Evolutionary conservation across 2,329 filamentous ascomycete species (phyloP), one percentile per base, ranked within the genome.

Genomic region (Cladosporium sphaerospermum): DNA sequence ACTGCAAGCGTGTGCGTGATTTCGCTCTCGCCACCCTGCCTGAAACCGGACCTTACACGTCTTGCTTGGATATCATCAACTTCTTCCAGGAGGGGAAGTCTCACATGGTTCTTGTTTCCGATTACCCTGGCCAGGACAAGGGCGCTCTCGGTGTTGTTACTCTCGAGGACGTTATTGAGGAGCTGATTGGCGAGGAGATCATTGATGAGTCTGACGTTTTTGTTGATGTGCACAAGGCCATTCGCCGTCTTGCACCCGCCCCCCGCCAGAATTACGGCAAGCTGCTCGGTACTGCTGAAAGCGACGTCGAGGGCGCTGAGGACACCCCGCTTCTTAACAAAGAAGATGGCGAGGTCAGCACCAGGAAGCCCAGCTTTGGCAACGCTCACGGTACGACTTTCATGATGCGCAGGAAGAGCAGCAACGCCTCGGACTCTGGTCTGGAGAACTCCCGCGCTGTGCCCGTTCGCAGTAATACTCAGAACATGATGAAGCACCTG

Each of bases 51-150:
- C 89, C 93, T 0, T 89, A 96, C 67, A 99, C 93, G 0, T 96
- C 91, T 73, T 99, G 93, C 68, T 74, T 99, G 53, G 93, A 99
- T 69, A 97, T 99, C 64, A 89, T 99, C 73, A 99, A 99, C 74
- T 99, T 96, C 72, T 99, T 99, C 75, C 93, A 99, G 71, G 93
- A 99, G 75, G 93, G 93, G 63, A 99, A 99, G 70, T 96, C 91
- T 1, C 93, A 99, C 70, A 96, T 99, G 91, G 92, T 97, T 0
- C 77, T 99, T 28, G 93, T 97, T 8, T 96, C 92, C 0, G 88
- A 96, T 64, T 81, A 75, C 59, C 93, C 93, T 1, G 91, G 92
- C n/a, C 89, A 95, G 60, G 85, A 95, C 64, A 84, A 88, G 63
- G 93, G 93, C 43, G 90, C 91, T 5, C 76, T 96, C 10, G 93